phyloP scores from a whole-genome alignment of 2,329 filamentous ascomycete genomes.

The Torrubiellomyces zombiae region DNA sequence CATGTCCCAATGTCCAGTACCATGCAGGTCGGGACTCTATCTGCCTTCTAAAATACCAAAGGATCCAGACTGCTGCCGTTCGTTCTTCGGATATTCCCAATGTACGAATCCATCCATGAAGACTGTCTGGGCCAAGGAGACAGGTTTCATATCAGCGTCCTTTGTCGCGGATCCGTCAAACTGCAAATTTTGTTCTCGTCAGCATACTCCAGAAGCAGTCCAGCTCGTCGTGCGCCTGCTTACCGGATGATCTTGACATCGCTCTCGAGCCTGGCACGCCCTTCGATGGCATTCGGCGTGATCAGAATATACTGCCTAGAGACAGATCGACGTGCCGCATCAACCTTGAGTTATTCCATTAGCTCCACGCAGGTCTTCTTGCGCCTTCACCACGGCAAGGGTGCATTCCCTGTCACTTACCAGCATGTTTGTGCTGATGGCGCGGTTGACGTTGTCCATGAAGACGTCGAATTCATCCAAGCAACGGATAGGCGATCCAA shows the following conservation, averaged over 20 bases:
- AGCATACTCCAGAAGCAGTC: neutral
- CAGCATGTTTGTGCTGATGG: constrained; percentile 86
- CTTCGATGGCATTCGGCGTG: constrained; percentile 71
- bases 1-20: too few relatives aligned
- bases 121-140: too few relatives aligned
- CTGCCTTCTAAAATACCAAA: constrained; percentile 4
- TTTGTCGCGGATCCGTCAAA: constrained; percentile 42
- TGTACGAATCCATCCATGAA: too few relatives aligned
- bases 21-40: too few relatives aligned
- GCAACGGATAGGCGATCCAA: constrained; percentile 88
- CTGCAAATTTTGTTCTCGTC: constrained; percentile 15
- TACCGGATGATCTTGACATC: constrained; percentile 70
- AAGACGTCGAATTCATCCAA: constrained; percentile 98
- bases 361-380: too few relatives aligned
- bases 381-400: too few relatives aligned
- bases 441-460: constrained; percentile 95
- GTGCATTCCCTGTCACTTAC: constrained; percentile 29
- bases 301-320: constrained; percentile 92
- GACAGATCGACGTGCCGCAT: constrained; percentile 69
- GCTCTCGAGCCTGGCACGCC: constrained; percentile 35
- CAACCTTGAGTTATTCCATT: constrained; percentile 38
- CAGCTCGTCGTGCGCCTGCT: constrained; percentile 7
- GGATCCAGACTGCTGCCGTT: constrained; percentile 1
- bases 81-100: neutral
- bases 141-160: constrained; percentile 24